Evolutionary conservation across 192 early-diverging fungal genomes (phyloP), one percentile per base, ranked within the genome.

Genomic region (Fimicolochytrium jonesii): DNA sequence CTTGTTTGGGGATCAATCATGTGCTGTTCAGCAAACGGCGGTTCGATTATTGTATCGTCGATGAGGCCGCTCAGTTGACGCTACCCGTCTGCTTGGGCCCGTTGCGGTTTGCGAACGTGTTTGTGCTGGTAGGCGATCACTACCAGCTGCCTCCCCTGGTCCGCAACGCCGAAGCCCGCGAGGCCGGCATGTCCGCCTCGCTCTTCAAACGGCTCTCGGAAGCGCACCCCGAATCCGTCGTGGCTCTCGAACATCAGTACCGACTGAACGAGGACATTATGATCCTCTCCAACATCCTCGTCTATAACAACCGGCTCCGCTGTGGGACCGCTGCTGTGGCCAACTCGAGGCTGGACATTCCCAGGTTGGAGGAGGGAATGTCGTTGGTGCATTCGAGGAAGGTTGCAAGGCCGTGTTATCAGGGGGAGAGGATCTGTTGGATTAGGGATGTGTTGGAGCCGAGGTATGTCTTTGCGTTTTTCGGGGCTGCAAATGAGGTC

Each of bases 21-120:
- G 15, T 34, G 2, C 52, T 95, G 5, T 93, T 95, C 60, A 64
- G 78, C 3, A 80, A 78, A 54, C 80, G 88, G 37, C 62, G 73
- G 43, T 98, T 98, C 70, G 95, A 98, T 70, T 95, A 92, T 68
- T 96, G 93, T 64, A 94, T 98, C 48, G 84, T 98, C 4, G 95
- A 98, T 70, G 95, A 98, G 58, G 93, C 94, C 7, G 92, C 94
- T 15, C 95, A 98, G 70, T 83, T 98, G 25, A 92, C 90, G 17
- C 64, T 96, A 30, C 95, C 95, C 0, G 86, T 88, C 4, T 92
- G 92, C 58, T 54, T 98, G 31, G 95, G 93, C 4, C 93, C 95
- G 6, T 66, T 98, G 32, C 82, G 87, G 2, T 87, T 79, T 56
- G 88, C 92, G 0, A 68, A 84, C n/a, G 77, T 68, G 9, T 96